Evolutionary conservation across 2,329 filamentous ascomycete genomes (phyloP), one percentile per base, ranked within the genome.

Genomic region (Colletotrichum tanaceti): DNA sequence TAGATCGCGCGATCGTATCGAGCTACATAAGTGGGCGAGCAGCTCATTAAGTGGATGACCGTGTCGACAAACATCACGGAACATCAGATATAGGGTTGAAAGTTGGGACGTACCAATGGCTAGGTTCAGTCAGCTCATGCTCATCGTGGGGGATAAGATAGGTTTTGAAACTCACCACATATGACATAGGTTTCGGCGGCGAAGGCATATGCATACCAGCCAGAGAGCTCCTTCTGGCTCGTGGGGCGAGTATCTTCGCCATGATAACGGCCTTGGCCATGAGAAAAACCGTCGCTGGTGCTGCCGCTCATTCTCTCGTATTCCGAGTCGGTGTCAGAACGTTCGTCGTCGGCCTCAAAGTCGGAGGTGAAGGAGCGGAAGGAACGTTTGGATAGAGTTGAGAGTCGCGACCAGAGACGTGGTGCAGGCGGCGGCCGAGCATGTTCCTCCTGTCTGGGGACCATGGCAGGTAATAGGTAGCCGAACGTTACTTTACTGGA

Each of bases 121-220:
- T 76, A 54, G 35, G 47, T 32, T 57, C 28, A 52, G 50, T 69
- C 63, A 69, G 66, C 64, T 32, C 52, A 20, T 38, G 52, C 44
- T 20, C 18, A 57, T 44, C 24, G 14, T 53, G 28, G 60, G 41
- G 28, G 55, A 41, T 18, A 38, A 39, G 22, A 43, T 14, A 39
- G n/a, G 24, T 43, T 22, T 16, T 24, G 35, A 49, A 62, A 82
- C 89, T 77, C 79, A 93, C 94, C 95, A 79, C 96, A 98, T 65
- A 98, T 93, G 18, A 97, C 93, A 78, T 98, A 98, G 62, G 97
- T 95, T 82, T 99, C 96, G 22, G 95, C 94, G 28, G 96, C 96
- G 85, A 97, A 98, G 49, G 92, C 92, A 83, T 98, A 98, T 78
- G 91, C 91, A 80, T 98, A 99, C 93, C 97, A 99, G 74, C 95